Conservation (phyloP, 2,329 filamentous ascomycete genomes). For the Aspergillus ochraceus region DNA sequence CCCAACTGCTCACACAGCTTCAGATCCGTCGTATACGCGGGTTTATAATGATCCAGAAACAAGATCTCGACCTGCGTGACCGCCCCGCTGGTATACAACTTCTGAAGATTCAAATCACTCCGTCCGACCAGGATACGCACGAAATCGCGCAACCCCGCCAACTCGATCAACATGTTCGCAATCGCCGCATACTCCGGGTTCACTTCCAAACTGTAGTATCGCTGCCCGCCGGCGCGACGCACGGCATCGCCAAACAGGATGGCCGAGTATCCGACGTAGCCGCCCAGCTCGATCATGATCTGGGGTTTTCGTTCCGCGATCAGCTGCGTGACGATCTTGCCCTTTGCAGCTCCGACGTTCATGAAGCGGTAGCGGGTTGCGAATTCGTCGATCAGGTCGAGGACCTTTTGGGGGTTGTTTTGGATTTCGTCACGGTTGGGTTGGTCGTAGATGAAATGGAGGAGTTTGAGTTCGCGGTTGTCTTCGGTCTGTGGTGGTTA, state of each 20-base stretch:
- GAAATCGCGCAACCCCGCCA: conserved; percentile 70
- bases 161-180: conserved; percentile 66
- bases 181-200: conserved; percentile 74
- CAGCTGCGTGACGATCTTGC: conserved; percentile 66
- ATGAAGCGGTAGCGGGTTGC: conserved; percentile 69
- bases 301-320: conserved; percentile 67
- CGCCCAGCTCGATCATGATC: conserved; percentile 75
- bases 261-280: conserved; percentile 79
- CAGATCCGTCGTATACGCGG: conserved; percentile 70
- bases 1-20: conserved; percentile 73
- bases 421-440: conserved; percentile 63
- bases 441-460: conserved; percentile 67
- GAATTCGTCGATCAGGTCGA: conserved; percentile 71
- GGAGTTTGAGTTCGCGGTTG: conserved; percentile 70
- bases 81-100: conserved; percentile 55
- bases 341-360: conserved; percentile 77
- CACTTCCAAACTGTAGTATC: conserved; percentile 71
- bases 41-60: conserved; percentile 81
- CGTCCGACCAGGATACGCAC: conserved; percentile 71
- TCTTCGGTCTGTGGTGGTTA: conserved; percentile 53
- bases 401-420: conserved; percentile 62
- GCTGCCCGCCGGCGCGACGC: conserved; percentile 61
- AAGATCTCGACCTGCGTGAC: conserved; percentile 67
- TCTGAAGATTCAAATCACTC: conserved; percentile 64
- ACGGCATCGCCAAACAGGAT: conserved; percentile 71